phyloP scores from a whole-genome alignment of 2,329 filamentous ascomycete species.

The Myriosclerotinia curreyana region DNA sequence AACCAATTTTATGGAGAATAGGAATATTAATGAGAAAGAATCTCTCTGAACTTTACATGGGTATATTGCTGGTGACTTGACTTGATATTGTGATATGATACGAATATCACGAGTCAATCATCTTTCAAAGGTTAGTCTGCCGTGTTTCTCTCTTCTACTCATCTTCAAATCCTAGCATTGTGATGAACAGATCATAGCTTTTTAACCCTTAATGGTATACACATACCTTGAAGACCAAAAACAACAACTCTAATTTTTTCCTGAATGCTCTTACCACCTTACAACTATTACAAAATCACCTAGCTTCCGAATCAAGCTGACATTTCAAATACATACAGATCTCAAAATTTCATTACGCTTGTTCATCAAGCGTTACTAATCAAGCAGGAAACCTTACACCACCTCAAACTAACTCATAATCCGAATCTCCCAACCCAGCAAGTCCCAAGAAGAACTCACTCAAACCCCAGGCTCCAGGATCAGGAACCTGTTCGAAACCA shows the following conservation, averaged over 20 bases:
- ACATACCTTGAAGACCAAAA: constrained; percentile 21
- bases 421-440: constrained; percentile 46
- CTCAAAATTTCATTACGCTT: neutral
- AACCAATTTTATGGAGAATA: constrained; percentile 16
- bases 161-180: neutral
- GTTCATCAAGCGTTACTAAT: constrained; percentile 2
- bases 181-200: constrained; percentile 23
- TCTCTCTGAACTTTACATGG: constrained; percentile 9
- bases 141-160: neutral
- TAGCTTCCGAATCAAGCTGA: neutral
- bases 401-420: constrained; percentile 39
- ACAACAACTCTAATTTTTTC: constrained; percentile 24
- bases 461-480: constrained; percentile 74
- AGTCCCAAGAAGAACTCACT: constrained; percentile 79
- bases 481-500: constrained; percentile 69
- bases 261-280: constrained; percentile 8
- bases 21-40: constrained; percentile 15
- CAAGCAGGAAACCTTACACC: neutral
- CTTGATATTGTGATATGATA: constrained; percentile 16
- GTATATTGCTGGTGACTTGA: constrained; percentile 18
- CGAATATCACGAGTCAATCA: constrained; percentile 1
- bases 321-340: neutral
- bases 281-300: neutral
- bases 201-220: constrained; percentile 23
- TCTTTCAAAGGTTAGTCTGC: constrained; percentile 8